These are phyloP conservation scores for Martiniozyma abietophila DNA, from an alignment of 805 yeast genomes.

Conservation along the genomic window DNA sequence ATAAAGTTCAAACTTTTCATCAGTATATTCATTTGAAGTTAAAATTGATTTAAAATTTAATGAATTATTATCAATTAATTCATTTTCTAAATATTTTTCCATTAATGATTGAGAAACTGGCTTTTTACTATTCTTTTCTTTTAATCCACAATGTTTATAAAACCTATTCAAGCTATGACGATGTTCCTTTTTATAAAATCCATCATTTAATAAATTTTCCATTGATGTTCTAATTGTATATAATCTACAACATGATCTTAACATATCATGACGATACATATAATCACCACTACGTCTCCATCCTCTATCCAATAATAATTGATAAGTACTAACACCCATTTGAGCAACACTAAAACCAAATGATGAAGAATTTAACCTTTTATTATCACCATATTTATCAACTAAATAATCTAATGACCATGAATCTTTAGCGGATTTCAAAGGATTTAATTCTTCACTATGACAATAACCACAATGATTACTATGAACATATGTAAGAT, in stretches of 20 bases:
- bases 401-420: conserved; percentile 20
- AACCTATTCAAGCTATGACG: conserved; percentile 58
- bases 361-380: conserved; percentile 18
- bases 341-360: conserved; percentile 18
- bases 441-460: conserved; percentile 19
- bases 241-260: conserved; percentile 69
- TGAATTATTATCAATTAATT: conserved; percentile 1
- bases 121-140: conserved; percentile 1
- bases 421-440: conserved; percentile 23
- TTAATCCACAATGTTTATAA: conserved; percentile 19
- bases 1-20: conserved; percentile 55
- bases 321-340: conserved; percentile 43
- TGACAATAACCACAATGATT: conserved; percentile 76
- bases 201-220: conserved; percentile 26
- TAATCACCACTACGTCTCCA: conserved; percentile 72
- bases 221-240: conserved; percentile 65
- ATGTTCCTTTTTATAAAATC: conserved; percentile 48
- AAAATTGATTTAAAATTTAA: conserved; percentile 15
- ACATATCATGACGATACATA: conserved; percentile 47
- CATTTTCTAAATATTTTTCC: conserved; percentile 3
- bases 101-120: neutral
- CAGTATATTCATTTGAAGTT: conserved; percentile 42
- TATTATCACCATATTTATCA: conserved; percentile 5
- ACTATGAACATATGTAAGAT: too few species aligned
- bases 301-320: conserved; percentile 58